phyloP scores from a whole-genome alignment of 176 grass and related monocot genomes.

The Melocanna baccifera region DNA sequence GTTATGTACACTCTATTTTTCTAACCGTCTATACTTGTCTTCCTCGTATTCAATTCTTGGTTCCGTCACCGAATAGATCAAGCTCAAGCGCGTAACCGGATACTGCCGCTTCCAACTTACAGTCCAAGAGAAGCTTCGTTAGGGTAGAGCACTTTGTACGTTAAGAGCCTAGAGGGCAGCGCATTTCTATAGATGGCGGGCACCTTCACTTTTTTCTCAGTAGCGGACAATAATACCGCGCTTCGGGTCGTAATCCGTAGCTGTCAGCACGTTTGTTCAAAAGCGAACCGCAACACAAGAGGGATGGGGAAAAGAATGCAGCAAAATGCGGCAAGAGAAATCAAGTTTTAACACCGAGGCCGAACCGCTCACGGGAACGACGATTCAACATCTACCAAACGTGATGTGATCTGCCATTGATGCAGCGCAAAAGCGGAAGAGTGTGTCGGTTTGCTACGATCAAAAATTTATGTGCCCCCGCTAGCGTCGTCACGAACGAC shows the following conservation, averaged over 20 bases:
- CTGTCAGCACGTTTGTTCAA: too few species aligned
- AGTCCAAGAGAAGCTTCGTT: neutral
- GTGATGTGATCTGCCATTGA: conserved; percentile 11
- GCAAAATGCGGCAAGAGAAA: neutral
- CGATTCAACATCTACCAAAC: conserved; percentile 29
- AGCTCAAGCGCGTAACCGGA: neutral
- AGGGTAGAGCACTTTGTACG: neutral
- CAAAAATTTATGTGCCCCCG: neutral
- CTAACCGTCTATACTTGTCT: too few species aligned
- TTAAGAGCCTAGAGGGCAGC: neutral
- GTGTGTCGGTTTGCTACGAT: neutral
- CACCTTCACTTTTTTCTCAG: neutral
- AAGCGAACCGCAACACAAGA: too few species aligned
- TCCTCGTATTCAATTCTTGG: too few species aligned
- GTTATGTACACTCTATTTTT: too few species aligned
- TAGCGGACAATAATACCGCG: neutral
- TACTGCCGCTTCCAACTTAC: neutral
- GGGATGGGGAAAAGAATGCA: neutral
- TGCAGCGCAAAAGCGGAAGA: neutral
- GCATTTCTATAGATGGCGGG: neutral
- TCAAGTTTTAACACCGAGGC: neutral
- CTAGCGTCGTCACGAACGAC: neutral
- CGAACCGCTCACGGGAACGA: neutral
- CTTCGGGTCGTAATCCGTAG: neutral
- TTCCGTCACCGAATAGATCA: neutral